These are phyloP conservation scores for Eutrema salsugineum DNA, from an alignment of 441 rosid species.

Conservation along the genomic window DNA sequence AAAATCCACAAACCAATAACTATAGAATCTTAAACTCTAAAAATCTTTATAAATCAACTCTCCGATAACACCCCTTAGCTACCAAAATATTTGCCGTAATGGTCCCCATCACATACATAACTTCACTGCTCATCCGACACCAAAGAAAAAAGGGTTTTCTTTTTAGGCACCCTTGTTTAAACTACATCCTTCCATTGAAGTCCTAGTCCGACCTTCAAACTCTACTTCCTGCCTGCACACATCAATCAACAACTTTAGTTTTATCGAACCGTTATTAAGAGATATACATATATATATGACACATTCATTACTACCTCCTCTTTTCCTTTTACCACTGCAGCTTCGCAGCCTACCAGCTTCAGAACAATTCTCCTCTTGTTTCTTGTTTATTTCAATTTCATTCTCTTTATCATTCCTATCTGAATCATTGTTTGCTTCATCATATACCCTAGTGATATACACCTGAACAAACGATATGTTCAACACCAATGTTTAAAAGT, in stretches of 20 bases:
- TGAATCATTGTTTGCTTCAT: conserved; percentile 24
- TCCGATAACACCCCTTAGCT: too few species aligned
- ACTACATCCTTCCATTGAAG: not conserved
- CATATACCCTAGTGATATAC: conserved; percentile 55
- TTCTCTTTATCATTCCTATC: conserved; percentile 9
- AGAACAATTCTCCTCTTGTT: conserved; percentile 7
- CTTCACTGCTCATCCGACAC: not conserved
- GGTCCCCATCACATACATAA: not conserved
- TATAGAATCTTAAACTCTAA: too few species aligned
- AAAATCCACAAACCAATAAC: too few species aligned
- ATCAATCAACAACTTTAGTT: not conserved
- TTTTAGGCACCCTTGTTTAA: too few species aligned
- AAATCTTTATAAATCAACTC: too few species aligned
- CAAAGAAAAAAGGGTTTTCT: not conserved
- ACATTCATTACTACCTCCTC: conserved; percentile 36
- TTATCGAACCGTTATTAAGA: not conserved
- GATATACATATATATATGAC: not conserved
- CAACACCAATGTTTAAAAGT: not conserved
- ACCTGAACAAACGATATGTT: conserved; percentile 40
- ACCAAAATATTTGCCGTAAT: conserved; percentile 2
- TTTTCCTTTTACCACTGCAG: conserved; percentile 37
- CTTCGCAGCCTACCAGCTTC: conserved; percentile 4
- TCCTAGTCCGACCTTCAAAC: not conserved
- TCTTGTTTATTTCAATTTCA: not conserved
- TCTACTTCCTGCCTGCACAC: conserved; percentile 23